phyloP scores from a whole-genome alignment of 2,329 filamentous ascomycete genomes.

The Fusarium torreyae region DNA sequence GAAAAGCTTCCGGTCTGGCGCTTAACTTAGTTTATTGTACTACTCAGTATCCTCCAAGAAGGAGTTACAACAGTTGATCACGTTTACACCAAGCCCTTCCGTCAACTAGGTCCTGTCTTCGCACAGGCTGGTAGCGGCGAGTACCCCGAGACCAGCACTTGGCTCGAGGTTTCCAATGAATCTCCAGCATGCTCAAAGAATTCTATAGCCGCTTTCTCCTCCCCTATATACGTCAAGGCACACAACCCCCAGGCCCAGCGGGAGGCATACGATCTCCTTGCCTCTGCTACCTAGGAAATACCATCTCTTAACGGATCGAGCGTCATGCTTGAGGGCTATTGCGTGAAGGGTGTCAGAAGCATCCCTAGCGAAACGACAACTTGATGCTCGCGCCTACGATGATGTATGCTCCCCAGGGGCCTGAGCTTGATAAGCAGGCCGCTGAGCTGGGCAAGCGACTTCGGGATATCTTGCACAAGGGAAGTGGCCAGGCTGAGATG shows the following conservation, averaged over 20 bases:
- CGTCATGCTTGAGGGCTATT: constrained; percentile 69
- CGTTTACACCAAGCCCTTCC: not conserved
- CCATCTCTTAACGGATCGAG: constrained; percentile 54
- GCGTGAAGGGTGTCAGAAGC: constrained; percentile 59
- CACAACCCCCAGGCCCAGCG: constrained; percentile 55
- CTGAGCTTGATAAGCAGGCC: constrained; percentile 54
- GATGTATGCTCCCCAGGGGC: constrained; percentile 54
- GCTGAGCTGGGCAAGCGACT: constrained; percentile 56
- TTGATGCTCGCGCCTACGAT: constrained; percentile 59
- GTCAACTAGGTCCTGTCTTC: not conserved
- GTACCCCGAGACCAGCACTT: too few relatives aligned
- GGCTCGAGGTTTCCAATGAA: too few relatives aligned
- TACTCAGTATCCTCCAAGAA: not conserved
- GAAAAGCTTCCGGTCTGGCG: not conserved
- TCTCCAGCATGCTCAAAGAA: constrained; percentile 40
- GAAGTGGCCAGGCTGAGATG: constrained; percentile 52
- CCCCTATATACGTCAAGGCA: constrained; percentile 52
- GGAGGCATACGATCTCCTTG: constrained; percentile 54
- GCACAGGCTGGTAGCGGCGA: too few relatives aligned
- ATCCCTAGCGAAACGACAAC: constrained; percentile 56
- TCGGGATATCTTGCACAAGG: constrained; percentile 56
- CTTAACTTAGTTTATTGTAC: not conserved
- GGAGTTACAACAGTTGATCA: not conserved
- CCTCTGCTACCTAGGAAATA: constrained; percentile 40
- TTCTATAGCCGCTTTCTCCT: constrained; percentile 58